phyloP scores from a whole-genome alignment of 371 early-diverging fungal species.

The Circinella umbellata region DNA sequence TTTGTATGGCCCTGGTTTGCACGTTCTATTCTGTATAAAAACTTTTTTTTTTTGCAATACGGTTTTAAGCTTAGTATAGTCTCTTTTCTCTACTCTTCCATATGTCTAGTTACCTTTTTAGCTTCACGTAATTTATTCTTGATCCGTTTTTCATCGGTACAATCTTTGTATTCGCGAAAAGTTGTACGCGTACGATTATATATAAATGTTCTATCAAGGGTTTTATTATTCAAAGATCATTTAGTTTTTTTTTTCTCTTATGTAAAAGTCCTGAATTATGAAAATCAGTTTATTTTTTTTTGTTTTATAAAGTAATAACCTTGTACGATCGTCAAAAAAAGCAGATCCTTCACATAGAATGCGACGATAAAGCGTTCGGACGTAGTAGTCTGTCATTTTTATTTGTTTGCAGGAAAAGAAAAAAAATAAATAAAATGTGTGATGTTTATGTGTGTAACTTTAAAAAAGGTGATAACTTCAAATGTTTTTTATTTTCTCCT shows the following conservation, averaged over 20 bases:
- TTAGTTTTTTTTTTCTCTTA: too few species aligned
- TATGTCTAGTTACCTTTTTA: constrained; percentile 31
- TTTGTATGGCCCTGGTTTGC: constrained; percentile 41
- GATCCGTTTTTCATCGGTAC: constrained; percentile 33
- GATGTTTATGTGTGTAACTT: too few species aligned
- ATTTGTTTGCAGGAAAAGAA: neutral
- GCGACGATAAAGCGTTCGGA: constrained; percentile 40
- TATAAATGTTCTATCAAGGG: constrained; percentile 34
- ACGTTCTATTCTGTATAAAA: constrained; percentile 35
- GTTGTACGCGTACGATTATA: constrained; percentile 26
- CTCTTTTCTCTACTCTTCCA: neutral
- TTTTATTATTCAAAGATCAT: neutral
- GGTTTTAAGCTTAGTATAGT: neutral
- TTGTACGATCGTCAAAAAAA: constrained; percentile 53
- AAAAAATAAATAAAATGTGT: neutral
- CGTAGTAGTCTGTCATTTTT: constrained; percentile 26
- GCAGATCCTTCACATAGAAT: constrained; percentile 33
- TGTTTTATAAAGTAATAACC: constrained; percentile 23
- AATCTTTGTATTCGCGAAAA: constrained; percentile 37
- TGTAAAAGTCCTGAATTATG: too few species aligned
- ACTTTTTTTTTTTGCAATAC: constrained; percentile 16
- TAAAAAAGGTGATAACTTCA: too few species aligned
- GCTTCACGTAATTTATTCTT: constrained; percentile 42
- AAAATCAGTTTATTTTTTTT: neutral
- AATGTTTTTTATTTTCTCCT: too few species aligned